These are phyloP conservation scores for Brassica rapa DNA, from an alignment of 345 rosid genomes.

Conservation along the genomic window DNA sequence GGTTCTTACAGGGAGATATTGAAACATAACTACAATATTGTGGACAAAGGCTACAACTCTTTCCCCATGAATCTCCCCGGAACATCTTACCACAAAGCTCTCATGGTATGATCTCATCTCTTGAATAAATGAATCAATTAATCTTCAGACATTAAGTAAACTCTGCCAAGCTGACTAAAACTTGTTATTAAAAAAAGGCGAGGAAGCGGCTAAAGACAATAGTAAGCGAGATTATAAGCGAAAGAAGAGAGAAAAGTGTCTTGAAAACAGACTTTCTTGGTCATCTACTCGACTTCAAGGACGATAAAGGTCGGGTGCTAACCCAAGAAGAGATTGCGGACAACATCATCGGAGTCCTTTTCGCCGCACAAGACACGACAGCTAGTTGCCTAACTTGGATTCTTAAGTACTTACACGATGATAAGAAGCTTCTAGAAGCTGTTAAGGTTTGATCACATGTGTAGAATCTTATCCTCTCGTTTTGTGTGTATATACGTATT, in stretches of 20 bases:
- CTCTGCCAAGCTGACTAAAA: not conserved
- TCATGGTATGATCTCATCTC: conserved; percentile 49
- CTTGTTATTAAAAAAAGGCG: conserved; percentile 53
- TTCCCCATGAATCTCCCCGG: conserved; percentile 73
- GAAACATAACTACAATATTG: conserved; percentile 57
- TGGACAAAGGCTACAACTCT: conserved; percentile 88
- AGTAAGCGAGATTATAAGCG: conserved; percentile 59
- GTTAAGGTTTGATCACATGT: conserved; percentile 57
- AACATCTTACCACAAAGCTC: conserved; percentile 66
- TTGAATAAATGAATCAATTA: not conserved
- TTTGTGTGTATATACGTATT: not conserved
- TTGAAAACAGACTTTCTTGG: conserved; percentile 56
- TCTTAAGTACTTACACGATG: conserved; percentile 69
- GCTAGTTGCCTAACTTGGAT: conserved; percentile 88
- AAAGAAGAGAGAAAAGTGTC: conserved; percentile 59
- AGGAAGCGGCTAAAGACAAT: conserved; percentile 59
- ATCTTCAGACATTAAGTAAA: not conserved
- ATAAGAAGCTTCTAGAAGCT: conserved; percentile 61
- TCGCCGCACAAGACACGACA: conserved; percentile 93
- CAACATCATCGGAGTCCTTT: conserved; percentile 80
- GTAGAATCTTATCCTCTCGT: not conserved
- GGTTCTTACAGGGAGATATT: conserved; percentile 50
- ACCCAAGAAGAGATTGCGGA: conserved; percentile 65
- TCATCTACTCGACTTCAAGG: conserved; percentile 54
- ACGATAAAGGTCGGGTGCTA: conserved; percentile 46